A percentile compares a stretch with the other conserved stretches of the same genome.
Evolutionary conservation across 169 alveolate species (phyloP).

Genomic region (Cryptosporidium meleagridis): DNA sequence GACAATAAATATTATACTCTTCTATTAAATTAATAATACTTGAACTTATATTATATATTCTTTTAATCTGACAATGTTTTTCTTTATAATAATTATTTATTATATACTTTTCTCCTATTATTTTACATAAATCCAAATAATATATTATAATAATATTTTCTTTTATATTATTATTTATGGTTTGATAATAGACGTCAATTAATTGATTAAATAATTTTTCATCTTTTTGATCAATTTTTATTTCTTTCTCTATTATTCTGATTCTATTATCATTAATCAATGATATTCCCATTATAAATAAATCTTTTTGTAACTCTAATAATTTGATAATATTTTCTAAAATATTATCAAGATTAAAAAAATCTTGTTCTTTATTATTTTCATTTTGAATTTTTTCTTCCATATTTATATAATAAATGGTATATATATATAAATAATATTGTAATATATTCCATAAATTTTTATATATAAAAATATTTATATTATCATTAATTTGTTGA

Average conservation of each 20-base stretch:
- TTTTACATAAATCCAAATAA: conserved; percentile 10
- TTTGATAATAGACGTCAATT: conserved; percentile 34
- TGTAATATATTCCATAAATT: conserved; percentile 47
- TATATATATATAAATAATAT: conserved; percentile 26
- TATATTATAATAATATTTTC: conserved; percentile 11
- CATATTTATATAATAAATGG: background rate
- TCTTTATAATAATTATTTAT: background rate
- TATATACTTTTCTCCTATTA: conserved; percentile 6
- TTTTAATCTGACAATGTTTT: no score
- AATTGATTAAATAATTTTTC: conserved; percentile 45
- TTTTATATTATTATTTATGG: conserved; percentile 3
- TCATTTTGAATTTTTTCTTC: background rate
- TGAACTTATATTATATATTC: conserved; percentile 9
- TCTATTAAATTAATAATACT: conserved; percentile 11
- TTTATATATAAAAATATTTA: background rate
- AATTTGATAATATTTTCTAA: conserved; percentile 2
- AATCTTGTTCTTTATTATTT: background rate
- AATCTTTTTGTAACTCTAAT: conserved; percentile 22
- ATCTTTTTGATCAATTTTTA: background rate
- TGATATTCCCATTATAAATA: conserved; percentile 23
- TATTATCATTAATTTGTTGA: background rate
- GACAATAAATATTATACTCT: background rate
- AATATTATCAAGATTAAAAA: background rate
- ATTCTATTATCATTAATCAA: conserved; percentile 18
- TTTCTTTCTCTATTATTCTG: background rate